These are phyloP conservation scores for Talaromyces sp. DNA, from an alignment of 2,329 filamentous ascomycete species.

Conservation along the genomic window DNA sequence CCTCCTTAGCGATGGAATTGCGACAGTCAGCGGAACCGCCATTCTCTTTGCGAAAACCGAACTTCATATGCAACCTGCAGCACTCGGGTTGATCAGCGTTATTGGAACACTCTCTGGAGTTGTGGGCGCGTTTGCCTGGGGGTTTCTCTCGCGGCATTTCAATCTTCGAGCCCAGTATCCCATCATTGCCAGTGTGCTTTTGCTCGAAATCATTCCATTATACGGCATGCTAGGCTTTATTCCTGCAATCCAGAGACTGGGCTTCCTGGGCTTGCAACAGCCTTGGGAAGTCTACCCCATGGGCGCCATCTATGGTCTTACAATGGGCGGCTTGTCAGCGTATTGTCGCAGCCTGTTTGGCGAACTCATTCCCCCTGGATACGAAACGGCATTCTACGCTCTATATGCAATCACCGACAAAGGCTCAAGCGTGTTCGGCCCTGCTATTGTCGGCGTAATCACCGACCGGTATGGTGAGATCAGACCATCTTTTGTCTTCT, in stretches of 20 bases:
- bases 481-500: constrained; percentile 84
- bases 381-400: constrained; percentile 93
- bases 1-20: constrained; percentile 86
- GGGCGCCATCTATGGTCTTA: constrained; percentile 85
- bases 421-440: constrained; percentile 88
- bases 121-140: constrained; percentile 85
- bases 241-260: constrained; percentile 69
- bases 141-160: constrained; percentile 67
- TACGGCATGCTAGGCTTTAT: constrained; percentile 89
- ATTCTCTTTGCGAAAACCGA: constrained; percentile 94
- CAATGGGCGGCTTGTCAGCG: constrained; percentile 84
- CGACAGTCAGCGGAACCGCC: constrained; percentile 89
- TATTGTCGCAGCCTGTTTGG: constrained; percentile 92
- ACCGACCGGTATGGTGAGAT: constrained; percentile 81
- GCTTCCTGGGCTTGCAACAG: constrained; percentile 80
- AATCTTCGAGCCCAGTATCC: constrained; percentile 76
- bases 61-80: constrained; percentile 82
- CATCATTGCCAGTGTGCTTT: constrained; percentile 81
- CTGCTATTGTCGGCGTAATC: constrained; percentile 87
- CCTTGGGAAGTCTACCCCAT: constrained; percentile 96
- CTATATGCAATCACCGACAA: constrained; percentile 98
- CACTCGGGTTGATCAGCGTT: constrained; percentile 87
- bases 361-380: constrained; percentile 89
- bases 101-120: constrained; percentile 83
- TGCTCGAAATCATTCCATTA: constrained; percentile 89